Percentiles rank a stretch among this genome's conserved stretches.
These are phyloP conservation scores for Neckera pumila DNA, from an alignment of 225 moss, liverwort and hornwort genomes.

Conservation along the genomic window DNA sequence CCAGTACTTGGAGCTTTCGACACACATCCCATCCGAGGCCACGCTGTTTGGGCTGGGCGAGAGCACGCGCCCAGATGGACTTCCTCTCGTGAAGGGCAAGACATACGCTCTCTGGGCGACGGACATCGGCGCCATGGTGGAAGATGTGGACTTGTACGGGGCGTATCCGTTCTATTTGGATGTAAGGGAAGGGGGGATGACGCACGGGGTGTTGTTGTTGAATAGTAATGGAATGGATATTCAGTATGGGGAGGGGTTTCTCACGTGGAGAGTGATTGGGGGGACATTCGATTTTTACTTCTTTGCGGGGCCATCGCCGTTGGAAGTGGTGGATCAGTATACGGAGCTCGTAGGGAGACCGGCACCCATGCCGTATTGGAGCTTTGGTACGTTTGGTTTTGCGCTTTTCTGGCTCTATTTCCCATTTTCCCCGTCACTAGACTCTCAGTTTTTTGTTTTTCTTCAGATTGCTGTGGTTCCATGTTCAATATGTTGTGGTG, in stretches of 20 bases:
- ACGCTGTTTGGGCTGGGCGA: slow-evolving; percentile 72
- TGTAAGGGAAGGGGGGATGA: slow-evolving; percentile 43
- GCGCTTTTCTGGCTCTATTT: neutral
- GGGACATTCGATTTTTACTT: slow-evolving; percentile 79
- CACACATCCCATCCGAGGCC: slow-evolving; percentile 33
- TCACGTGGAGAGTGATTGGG: slow-evolving; percentile 65
- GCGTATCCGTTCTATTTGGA: slow-evolving; percentile 78
- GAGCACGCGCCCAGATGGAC: slow-evolving; percentile 74
- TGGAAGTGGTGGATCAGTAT: slow-evolving; percentile 69
- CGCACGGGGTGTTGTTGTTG: slow-evolving; percentile 76
- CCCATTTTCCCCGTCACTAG: neutral
- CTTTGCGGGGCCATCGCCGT: slow-evolving; percentile 64
- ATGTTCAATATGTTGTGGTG: neutral
- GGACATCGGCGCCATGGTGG: slow-evolving; percentile 41
- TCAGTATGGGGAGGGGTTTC: slow-evolving; percentile 8
- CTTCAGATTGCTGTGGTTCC: neutral
- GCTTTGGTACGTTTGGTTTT: slow-evolving; percentile 39
- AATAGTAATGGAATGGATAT: slow-evolving; percentile 98
- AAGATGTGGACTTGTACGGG: slow-evolving; percentile 65
- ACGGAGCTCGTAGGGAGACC: slow-evolving; percentile 76
- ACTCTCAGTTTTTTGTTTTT: neutral
- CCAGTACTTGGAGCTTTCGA: slow-evolving; percentile 81
- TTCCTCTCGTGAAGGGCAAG: slow-evolving; percentile 45
- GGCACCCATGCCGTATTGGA: slow-evolving; percentile 91
- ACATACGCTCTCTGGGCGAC: slow-evolving; percentile 72